These are phyloP conservation scores for Tremella fuciformis DNA, from an alignment of 768 basidiomycete genomes.

Conservation along the genomic window DNA sequence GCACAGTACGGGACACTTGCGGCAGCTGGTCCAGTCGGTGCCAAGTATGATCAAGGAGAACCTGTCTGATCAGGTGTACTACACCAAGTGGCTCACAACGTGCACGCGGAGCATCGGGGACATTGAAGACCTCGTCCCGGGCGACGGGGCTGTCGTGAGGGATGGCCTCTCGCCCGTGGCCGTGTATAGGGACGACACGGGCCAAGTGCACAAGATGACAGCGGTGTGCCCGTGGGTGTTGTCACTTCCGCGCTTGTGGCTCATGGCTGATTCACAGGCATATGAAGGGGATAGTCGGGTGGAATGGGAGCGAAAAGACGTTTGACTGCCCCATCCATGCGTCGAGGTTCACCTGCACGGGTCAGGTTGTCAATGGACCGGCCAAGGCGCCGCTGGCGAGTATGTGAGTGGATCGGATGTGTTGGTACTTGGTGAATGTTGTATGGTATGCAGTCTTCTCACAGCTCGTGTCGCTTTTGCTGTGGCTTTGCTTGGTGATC, in stretches of 20 bases:
- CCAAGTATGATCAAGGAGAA: slow-evolving; percentile 27
- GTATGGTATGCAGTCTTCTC: no score
- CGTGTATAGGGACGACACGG: slow-evolving; percentile 28
- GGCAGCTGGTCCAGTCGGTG: slow-evolving; percentile 15
- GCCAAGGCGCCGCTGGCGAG: slow-evolving; percentile 13
- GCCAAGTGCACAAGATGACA: slow-evolving; percentile 28
- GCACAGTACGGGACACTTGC: slow-evolving; percentile 20
- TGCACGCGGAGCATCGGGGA: slow-evolving; percentile 27
- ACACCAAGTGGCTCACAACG: slow-evolving; percentile 24
- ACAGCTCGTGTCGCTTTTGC: no score
- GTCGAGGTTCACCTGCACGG: slow-evolving; percentile 30
- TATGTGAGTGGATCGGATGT: no score
- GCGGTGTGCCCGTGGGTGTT: slow-evolving; percentile 25
- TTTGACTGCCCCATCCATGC: slow-evolving; percentile 35
- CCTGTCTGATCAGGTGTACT: slow-evolving; percentile 27
- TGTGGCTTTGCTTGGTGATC: no score
- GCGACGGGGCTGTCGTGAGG: slow-evolving; percentile 26
- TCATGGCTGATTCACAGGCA: slow-evolving; percentile 6
- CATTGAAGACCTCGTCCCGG: slow-evolving; percentile 31
- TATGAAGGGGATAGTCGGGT: slow-evolving; percentile 29
- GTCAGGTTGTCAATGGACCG: slow-evolving; percentile 28
- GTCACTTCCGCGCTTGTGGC: not conserved
- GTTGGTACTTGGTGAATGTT: no score
- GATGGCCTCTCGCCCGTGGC: slow-evolving; percentile 24
- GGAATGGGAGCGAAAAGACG: slow-evolving; percentile 26